A percentile compares a stretch with the other conserved stretches of the same genome.
Evolutionary conservation across 306 rosid genomes (phyloP).

Genomic region (Cucurbita argyrosperma): DNA sequence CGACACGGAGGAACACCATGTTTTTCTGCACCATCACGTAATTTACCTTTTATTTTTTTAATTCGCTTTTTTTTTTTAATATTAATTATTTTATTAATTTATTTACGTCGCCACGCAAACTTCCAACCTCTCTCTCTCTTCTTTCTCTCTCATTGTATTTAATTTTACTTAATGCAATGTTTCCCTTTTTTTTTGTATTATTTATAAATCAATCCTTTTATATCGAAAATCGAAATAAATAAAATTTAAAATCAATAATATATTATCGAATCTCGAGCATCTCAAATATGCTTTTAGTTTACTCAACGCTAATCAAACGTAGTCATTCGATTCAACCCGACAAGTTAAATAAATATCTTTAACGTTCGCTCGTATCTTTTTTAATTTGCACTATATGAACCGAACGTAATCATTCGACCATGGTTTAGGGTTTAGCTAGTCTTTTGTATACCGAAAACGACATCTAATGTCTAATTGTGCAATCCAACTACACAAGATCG

Average conservation of each 20-base stretch:
- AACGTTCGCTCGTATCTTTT: no score
- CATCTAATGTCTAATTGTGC: neutral
- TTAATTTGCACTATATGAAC: no score
- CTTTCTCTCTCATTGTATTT: neutral
- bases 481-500: neutral
- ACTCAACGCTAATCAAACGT: no score
- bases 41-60: neutral
- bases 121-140: neutral
- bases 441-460: neutral
- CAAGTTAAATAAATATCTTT: no score
- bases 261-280: no score
- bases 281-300: no score
- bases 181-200: neutral
- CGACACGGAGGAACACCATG: constrained; percentile 10
- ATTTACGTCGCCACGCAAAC: neutral
- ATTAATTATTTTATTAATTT: neutral
- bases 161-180: neutral
- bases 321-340: no score
- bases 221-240: neutral
- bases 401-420: neutral
- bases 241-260: no score
- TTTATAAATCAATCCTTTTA: neutral
- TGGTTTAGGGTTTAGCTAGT: neutral
- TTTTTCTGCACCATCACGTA: constrained; percentile 4
- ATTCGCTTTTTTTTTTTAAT: neutral